Percentiles rank a stretch among this genome's conserved stretches.
phyloP scores from a whole-genome alignment of 768 basidiomycete genomes.

The Peribolospora baueri region DNA sequence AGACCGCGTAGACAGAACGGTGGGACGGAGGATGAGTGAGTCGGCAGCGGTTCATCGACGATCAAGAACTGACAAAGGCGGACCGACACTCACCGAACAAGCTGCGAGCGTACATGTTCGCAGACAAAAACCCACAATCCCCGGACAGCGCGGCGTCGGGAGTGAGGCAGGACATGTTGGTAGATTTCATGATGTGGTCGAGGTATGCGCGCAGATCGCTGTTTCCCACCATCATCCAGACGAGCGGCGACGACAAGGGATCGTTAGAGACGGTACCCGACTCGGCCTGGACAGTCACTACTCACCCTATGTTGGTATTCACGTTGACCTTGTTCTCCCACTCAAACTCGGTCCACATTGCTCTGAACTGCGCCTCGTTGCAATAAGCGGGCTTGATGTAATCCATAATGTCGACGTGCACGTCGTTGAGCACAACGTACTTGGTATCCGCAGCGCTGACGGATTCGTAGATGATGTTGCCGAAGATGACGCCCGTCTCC shows the following conservation, averaged over 20 bases:
- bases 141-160: conserved; percentile 68
- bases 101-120: conserved; percentile 87
- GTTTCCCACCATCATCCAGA: background rate
- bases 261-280: too few species aligned
- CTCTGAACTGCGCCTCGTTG: conserved; percentile 87
- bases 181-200: conserved; percentile 80
- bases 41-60: background rate
- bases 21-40: background rate
- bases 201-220: conserved; percentile 76
- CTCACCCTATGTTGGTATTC: conserved; percentile 38
- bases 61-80: background rate
- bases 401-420: conserved; percentile 96
- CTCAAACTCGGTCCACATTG: conserved; percentile 99
- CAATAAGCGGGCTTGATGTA: conserved; percentile 93
- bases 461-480: conserved; percentile 89
- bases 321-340: conserved; percentile 99
- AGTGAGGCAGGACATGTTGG: conserved; percentile 93
- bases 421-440: conserved; percentile 73
- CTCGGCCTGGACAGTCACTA: background rate
- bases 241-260: background rate
- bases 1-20: background rate
- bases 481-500: conserved; percentile 95
- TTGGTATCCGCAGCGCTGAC: conserved; percentile 53
- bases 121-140: conserved; percentile 88
- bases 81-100: conserved; percentile 47